Conservation (phyloP, 225 moss, liverwort and hornwort genomes). For the Pseudoscleropodium purum region DNA sequence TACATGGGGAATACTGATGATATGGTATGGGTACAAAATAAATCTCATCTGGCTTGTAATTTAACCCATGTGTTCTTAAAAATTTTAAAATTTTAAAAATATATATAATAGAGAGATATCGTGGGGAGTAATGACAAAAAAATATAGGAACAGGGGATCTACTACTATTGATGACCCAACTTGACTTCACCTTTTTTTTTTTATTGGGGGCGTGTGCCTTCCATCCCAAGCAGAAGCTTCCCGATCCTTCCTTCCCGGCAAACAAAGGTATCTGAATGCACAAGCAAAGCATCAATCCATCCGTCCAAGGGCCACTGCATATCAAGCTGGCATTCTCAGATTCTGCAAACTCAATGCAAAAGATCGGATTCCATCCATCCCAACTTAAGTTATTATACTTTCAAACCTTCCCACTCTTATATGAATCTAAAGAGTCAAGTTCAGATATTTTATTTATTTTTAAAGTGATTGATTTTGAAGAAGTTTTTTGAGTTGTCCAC, state of each 20-base stretch:
- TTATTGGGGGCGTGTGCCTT: background rate
- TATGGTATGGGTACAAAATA: background rate
- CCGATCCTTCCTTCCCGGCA: background rate
- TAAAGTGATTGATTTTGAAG: no score
- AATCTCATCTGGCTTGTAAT: background rate
- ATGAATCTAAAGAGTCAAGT: no score
- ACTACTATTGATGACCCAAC: background rate
- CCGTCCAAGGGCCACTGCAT: background rate
- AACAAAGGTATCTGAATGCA: background rate
- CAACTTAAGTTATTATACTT: no score
- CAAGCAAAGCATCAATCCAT: background rate
- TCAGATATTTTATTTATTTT: no score
- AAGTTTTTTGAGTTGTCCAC: no score
- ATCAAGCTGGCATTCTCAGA: background rate
- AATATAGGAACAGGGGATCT: background rate
- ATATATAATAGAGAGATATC: background rate
- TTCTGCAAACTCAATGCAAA: background rate
- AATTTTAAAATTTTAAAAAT: no score
- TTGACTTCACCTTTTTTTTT: background rate
- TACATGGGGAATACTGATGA: no score
- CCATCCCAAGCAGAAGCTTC: no score
- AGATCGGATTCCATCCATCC: background rate
- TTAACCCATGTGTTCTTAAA: background rate
- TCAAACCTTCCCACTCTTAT: no score
- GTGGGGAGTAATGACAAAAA: background rate